Base-by-base conservation (phyloP, 495 filamentous ascomycete species). In the Neurospora tetraspora region DNA sequence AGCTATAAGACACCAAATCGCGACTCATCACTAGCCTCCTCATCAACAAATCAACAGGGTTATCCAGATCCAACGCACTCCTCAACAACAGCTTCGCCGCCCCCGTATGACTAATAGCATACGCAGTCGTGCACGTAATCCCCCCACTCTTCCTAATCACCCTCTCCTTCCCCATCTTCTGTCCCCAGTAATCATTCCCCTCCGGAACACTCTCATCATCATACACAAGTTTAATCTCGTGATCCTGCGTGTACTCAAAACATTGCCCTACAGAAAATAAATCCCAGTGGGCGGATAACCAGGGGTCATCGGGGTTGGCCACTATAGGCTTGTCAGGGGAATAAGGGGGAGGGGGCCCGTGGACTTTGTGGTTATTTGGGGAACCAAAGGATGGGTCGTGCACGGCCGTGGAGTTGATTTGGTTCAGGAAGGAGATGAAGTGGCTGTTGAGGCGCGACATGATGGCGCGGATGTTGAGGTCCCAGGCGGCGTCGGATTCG, bases 401-500 rank as follows among this genome's bases (percentile, higher is more conserved):
- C 0, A 75, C 70, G 39, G 70, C 23, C 4, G 75, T 77, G 4
- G 75, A 77, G 74, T 74, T 75, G 71, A 75, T 74, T 37, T 59
- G 14, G 12, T 69, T 61, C 10, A 77, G 68, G 20, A 77, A 77
- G 18, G 69, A 12, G 71, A 77, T 40, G 40, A 77, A 77, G 39
- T 77, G 34, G 40, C 69, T 45, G 71, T 75, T 75, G 3, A 77
- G 40, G 36, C 69, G 34, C 0, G 43, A 65, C 75, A 77, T 77
- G 47, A 77, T 77, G 38, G 71, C 40, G 0, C 75, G 74, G 34
- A 77, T 37, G 40, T 73, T 72, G 72, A 77, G 38, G 70, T 77
- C 75, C 74, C 74, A 77, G 7, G 72, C 71, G 3, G 75, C 75
- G 59, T 77, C 75, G 20, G 75, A 77, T 37, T 77, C 75, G 36